Conservation (phyloP, 371 early-diverging fungal genomes). For the Choanephora cucurbitarum region DNA sequence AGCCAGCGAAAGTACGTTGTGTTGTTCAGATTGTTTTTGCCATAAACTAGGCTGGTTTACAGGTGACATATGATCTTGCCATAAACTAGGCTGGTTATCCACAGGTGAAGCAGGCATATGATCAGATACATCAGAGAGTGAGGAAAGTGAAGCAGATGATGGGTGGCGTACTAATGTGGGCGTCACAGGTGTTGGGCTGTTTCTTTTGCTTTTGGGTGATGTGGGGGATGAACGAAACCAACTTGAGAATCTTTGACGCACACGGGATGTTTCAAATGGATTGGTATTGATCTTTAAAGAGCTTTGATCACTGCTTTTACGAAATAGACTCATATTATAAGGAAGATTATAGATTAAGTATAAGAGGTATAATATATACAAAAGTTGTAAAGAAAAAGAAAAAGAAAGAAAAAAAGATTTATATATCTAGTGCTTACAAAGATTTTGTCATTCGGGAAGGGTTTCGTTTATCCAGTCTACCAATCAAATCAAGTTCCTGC, state of each 20-base stretch:
- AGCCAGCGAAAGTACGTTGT: constrained; percentile 10
- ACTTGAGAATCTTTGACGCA: constrained; percentile 21
- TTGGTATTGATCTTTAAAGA: not conserved
- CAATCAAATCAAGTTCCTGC: too few species aligned
- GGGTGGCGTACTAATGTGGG: constrained; percentile 2
- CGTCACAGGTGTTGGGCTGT: not conserved
- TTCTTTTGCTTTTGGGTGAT: constrained; percentile 3
- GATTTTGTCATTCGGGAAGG: too few species aligned
- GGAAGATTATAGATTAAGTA: not conserved
- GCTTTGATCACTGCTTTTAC: not conserved
- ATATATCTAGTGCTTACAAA: too few species aligned
- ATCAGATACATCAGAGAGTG: constrained; percentile 10
- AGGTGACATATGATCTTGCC: too few species aligned
- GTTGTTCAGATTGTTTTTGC: not conserved
- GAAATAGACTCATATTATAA: not conserved
- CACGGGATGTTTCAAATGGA: constrained; percentile 4
- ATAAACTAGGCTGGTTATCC: too few species aligned
- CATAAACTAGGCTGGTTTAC: not conserved
- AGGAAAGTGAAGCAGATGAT: constrained; percentile 2
- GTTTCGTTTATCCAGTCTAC: too few species aligned
- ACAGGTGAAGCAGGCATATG: constrained; percentile 23
- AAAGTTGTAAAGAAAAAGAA: not conserved
- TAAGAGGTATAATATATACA: not conserved
- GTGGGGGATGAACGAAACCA: constrained; percentile 19
- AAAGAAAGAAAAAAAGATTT: too few species aligned